These are phyloP conservation scores for Botrytis fragariae DNA, from an alignment of 2,329 filamentous ascomycete species.

Conservation along the genomic window DNA sequence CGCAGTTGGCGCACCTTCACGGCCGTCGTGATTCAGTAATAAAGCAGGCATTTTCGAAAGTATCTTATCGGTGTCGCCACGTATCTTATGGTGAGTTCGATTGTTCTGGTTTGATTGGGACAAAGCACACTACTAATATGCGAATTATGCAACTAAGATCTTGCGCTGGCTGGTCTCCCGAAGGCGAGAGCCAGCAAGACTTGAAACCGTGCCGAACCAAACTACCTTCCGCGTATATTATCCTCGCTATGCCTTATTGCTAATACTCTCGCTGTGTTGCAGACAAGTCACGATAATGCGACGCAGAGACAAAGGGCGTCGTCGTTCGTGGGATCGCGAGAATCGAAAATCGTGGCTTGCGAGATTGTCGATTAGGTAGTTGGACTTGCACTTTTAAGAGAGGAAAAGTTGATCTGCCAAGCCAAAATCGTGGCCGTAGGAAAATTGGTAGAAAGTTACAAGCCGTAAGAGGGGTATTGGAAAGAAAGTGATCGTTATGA, in stretches of 20 bases:
- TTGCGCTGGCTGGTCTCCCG: constrained; percentile 2
- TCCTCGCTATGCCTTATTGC: background rate
- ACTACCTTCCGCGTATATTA: background rate
- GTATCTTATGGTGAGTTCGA: background rate
- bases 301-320: background rate
- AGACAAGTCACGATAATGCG: background rate
- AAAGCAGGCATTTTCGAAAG: constrained; percentile 32
- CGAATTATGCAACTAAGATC: background rate
- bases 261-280: too few species aligned
- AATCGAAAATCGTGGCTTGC: background rate
- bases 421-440: background rate
- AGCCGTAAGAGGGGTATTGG: background rate
- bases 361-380: background rate
- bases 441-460: background rate
- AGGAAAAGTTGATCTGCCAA: background rate
- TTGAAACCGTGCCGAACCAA: background rate
- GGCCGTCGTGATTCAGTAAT: constrained; percentile 30
- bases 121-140: background rate
- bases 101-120: background rate
- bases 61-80: background rate
- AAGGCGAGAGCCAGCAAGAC: constrained; percentile 16
- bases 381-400: background rate
- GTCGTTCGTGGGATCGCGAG: background rate
- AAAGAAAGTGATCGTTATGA: background rate
- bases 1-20: constrained; percentile 21